Base-by-base conservation (phyloP, 169 alveolate species). In the Cryptosporidium andersoni region DNA sequence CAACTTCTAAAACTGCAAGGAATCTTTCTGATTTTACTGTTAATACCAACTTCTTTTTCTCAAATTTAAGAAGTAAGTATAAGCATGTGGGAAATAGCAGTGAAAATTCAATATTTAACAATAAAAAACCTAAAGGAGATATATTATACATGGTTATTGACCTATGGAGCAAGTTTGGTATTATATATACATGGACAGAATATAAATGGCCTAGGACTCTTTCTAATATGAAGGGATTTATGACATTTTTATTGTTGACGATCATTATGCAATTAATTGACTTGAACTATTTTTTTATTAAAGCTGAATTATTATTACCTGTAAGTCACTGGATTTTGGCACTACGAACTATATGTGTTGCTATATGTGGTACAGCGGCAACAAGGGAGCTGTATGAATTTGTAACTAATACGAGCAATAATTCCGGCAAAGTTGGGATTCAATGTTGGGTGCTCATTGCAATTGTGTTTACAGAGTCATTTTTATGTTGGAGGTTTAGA, bases 281-380 rank as follows among this genome's bases (percentile, higher is more conserved):
- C 68, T 74, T 92, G 53, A 91, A 89, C 48, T 91, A 91, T 81
- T 94, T 94, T 89, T 94, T 93, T 66, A 66, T 92, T 52, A 95
- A 94, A 74, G 92, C 80, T 51, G 89, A 91, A 48, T 85, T 95
- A 51, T 74, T 91, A 88, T 65, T 95, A 52, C 93, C 93, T n/a
- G 81, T 93, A 12, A 80, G 91, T 42, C 97, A 94, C 81, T 68
- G 89, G 80, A 55, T 95, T n/a, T 81, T 94, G 43, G 53, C 65
- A 47, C 51, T 82, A 52, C 80, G 98, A 81, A 91, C 94, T 9
- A 66, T 89, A 45, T 68, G 93, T 16, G 85, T 93, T 80, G 96
- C 95, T 34, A 58, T 74, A 9, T 58, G 85, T 74, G 85, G 85
- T 3, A 55, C 85, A 12, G 25, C 85, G 7, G 85, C 85, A 58